Evolutionary conservation across 768 basidiomycete species (phyloP).

Genomic region (Tremella yokohamensis): DNA sequence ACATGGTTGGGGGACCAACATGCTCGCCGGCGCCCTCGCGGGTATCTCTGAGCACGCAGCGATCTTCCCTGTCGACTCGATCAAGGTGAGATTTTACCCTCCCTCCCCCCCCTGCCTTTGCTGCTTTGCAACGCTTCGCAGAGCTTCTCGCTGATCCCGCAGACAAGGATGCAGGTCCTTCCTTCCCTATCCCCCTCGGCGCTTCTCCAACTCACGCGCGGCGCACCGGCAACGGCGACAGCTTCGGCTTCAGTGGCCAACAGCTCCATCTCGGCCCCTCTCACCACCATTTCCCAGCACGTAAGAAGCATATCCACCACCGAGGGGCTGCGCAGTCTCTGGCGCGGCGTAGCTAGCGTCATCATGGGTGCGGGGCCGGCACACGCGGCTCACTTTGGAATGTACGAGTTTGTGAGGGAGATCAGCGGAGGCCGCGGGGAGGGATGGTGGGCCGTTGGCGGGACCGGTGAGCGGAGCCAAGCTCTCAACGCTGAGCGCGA

Average conservation of each 20-base stretch:
- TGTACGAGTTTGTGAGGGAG: slow-evolving; percentile 91
- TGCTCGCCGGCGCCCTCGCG: slow-evolving; percentile 94
- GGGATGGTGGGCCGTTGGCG: slow-evolving; percentile 68
- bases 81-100: slow-evolving; percentile 77
- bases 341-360: slow-evolving; percentile 94
- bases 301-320: slow-evolving; percentile 70
- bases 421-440: slow-evolving; percentile 72
- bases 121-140: too few species aligned
- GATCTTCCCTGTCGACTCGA: slow-evolving; percentile 97
- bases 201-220: slow-evolving; percentile 20
- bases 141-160: not conserved
- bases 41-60: slow-evolving; percentile 98
- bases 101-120: not conserved
- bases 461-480: slow-evolving; percentile 65
- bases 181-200: slow-evolving; percentile 37
- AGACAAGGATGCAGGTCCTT: slow-evolving; percentile 98
- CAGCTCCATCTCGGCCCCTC: slow-evolving; percentile 10
- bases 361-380: slow-evolving; percentile 96
- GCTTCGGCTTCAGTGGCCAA: slow-evolving; percentile 13
- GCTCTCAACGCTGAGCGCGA: too few species aligned
- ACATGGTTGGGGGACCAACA: slow-evolving; percentile 82
- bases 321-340: slow-evolving; percentile 83
- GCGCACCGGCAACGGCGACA: slow-evolving; percentile 6
- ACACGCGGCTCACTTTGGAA: slow-evolving; percentile 96
- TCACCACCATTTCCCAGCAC: slow-evolving; percentile 47